Percentiles rank a stretch among this genome's conserved stretches.
Conservation (phyloP, 2,329 filamentous ascomycete species). For the Xylaria arbuscula region DNA sequence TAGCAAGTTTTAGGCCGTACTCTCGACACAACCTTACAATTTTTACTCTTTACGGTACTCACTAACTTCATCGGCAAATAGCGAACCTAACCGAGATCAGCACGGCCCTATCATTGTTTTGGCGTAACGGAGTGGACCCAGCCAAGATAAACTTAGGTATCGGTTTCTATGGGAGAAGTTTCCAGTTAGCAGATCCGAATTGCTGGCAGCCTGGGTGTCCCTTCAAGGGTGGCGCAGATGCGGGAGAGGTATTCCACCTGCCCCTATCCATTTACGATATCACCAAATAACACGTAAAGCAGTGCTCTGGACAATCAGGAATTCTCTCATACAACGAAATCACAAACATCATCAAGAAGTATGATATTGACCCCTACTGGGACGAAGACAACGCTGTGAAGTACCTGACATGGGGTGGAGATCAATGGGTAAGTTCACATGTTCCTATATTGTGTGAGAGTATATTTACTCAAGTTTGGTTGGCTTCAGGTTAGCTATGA, state of each 20-base stretch:
- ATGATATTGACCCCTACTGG: constrained; percentile 41
- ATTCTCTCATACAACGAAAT: constrained; percentile 46
- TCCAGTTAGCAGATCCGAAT: constrained; percentile 38
- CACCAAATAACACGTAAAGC: too few species aligned
- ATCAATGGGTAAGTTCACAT: constrained; percentile 51
- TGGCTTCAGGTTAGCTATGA: constrained; percentile 51
- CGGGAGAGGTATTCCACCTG: constrained; percentile 28
- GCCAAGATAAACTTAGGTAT: constrained; percentile 55
- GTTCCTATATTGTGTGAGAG: too few species aligned
- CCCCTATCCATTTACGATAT: too few species aligned
- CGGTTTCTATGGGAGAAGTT: constrained; percentile 50
- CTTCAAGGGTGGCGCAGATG: constrained; percentile 38
- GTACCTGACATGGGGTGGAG: constrained; percentile 49
- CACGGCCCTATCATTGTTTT: constrained; percentile 56
- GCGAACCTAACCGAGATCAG: constrained; percentile 62
- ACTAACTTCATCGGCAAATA: too few species aligned
- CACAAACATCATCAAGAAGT: constrained; percentile 41
- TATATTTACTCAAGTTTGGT: too few species aligned
- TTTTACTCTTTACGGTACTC: too few species aligned
- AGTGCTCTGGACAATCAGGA: constrained; percentile 44
- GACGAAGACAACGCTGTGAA: constrained; percentile 50
- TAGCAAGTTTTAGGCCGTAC: too few species aligned
- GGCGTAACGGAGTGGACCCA: constrained; percentile 56
- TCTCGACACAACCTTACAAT: too few species aligned
- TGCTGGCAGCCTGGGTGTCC: constrained; percentile 42